These are phyloP conservation scores for Gyromitra esculenta DNA, from an alignment of 2,329 filamentous ascomycete species.

Conservation along the genomic window DNA sequence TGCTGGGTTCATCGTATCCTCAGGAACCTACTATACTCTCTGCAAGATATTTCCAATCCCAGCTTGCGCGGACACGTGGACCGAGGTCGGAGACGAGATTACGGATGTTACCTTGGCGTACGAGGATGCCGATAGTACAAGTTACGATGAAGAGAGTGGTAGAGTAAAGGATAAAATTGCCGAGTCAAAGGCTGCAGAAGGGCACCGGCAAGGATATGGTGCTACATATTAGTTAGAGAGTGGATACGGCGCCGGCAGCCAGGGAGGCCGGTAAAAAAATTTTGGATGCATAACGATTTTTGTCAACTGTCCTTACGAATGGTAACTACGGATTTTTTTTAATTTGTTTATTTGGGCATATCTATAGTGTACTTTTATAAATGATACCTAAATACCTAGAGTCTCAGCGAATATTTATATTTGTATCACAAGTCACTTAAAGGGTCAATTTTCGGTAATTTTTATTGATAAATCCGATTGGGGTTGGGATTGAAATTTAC, in stretches of 20 bases:
- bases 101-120: conserved; percentile 54
- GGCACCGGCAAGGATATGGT: conserved; percentile 4
- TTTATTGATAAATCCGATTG: no score
- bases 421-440: no score
- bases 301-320: no score
- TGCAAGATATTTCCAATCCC: conserved; percentile 77
- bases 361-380: no score
- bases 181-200: conserved; percentile 8
- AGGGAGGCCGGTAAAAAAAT: no score
- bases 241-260: no score
- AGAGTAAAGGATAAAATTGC: conserved; percentile 1
- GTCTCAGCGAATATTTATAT: no score
- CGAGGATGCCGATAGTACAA: conserved; percentile 35
- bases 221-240: background rate
- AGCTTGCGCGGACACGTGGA: conserved; percentile 78
- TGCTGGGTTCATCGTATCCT: conserved; percentile 78
- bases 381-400: no score
- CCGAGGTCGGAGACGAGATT: conserved; percentile 75
- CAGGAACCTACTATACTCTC: conserved; percentile 73
- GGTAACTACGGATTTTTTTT: no score
- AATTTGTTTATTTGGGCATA: no score
- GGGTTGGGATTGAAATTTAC: no score
- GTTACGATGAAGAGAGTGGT: conserved; percentile 39
- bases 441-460: no score
- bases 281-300: background rate